Conservation (phyloP, 2,329 filamentous ascomycete species). For the Trichoderma asperellum region DNA sequence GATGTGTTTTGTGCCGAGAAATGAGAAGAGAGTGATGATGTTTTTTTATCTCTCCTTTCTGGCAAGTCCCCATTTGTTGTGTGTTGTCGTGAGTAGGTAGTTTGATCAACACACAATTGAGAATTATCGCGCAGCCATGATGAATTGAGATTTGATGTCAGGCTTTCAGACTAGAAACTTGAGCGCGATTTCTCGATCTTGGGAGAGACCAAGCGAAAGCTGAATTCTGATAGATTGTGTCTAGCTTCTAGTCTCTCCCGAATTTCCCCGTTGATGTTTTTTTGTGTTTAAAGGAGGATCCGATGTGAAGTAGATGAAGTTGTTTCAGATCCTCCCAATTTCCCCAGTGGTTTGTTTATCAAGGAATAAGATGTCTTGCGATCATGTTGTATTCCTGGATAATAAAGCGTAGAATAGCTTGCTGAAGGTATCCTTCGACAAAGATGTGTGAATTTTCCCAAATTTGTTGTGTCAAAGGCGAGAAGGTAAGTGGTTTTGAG, state of each 20-base stretch:
- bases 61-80: slow-evolving; percentile 12
- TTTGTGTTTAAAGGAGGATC: slow-evolving; percentile 6
- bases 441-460: not conserved
- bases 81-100: not conserved
- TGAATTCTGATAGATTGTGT: not conserved
- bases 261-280: slow-evolving; percentile 4
- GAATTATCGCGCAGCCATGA: slow-evolving; percentile 1
- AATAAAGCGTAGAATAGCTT: not conserved
- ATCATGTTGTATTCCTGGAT: not conserved
- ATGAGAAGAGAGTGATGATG: not conserved
- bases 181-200: slow-evolving; percentile 9
- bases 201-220: not conserved
- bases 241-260: not conserved
- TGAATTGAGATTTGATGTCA: not conserved
- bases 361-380: not conserved
- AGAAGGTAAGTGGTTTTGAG: not conserved
- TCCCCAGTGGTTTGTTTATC: not conserved
- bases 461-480: not conserved
- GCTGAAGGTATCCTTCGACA: not conserved
- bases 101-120: slow-evolving; percentile 2
- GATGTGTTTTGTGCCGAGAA: slow-evolving; percentile 8
- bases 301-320: not conserved
- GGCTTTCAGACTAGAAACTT: not conserved
- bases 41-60: not conserved
- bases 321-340: not conserved